A percentile compares a stretch with the other conserved stretches of the same genome.
phyloP scores from a whole-genome alignment of 2,329 filamentous ascomycete species.

The Diaporthe citriasiana region DNA sequence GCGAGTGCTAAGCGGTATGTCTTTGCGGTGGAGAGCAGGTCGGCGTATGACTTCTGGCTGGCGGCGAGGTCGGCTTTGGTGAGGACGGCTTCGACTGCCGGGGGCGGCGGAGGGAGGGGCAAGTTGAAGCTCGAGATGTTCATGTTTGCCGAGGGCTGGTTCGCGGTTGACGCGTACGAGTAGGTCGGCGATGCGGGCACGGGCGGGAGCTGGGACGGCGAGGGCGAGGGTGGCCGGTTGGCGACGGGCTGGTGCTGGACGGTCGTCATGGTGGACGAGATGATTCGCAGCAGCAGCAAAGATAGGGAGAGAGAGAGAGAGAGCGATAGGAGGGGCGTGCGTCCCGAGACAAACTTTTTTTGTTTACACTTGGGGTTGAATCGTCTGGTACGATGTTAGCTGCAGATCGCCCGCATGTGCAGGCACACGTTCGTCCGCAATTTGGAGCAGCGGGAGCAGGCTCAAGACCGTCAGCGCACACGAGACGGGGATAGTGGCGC shows the following conservation, averaged over 20 bases:
- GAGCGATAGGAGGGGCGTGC: slow-evolving; percentile 49
- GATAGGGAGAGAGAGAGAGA: neutral
- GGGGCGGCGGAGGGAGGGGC: slow-evolving; percentile 73
- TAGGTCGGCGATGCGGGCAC: slow-evolving; percentile 75
- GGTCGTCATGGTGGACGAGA: slow-evolving; percentile 34
- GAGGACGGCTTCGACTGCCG: slow-evolving; percentile 70
- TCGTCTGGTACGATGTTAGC: slow-evolving; percentile 28
- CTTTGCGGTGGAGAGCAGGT: slow-evolving; percentile 74
- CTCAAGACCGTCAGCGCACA: neutral
- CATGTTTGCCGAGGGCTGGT: slow-evolving; percentile 64
- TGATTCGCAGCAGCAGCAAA: slow-evolving; percentile 11
- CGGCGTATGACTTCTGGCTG: slow-evolving; percentile 74
- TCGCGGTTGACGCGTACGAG: slow-evolving; percentile 71
- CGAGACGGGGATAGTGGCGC: slow-evolving; percentile 28
- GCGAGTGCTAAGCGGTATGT: slow-evolving; percentile 74
- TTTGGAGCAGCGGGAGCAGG: slow-evolving; percentile 2
- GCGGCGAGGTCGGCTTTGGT: slow-evolving; percentile 74
- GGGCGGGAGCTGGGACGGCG: slow-evolving; percentile 69
- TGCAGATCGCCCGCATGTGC: slow-evolving; percentile 31
- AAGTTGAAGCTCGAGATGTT: slow-evolving; percentile 61
- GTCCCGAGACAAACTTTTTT: slow-evolving; percentile 40
- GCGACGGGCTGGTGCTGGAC: slow-evolving; percentile 17
- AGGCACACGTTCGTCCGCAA: slow-evolving; percentile 23
- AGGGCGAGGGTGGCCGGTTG: slow-evolving; percentile 60
- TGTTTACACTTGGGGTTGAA: slow-evolving; percentile 25